phyloP scores from a whole-genome alignment of 2,329 filamentous ascomycete species.

The Fusarium irregulare region DNA sequence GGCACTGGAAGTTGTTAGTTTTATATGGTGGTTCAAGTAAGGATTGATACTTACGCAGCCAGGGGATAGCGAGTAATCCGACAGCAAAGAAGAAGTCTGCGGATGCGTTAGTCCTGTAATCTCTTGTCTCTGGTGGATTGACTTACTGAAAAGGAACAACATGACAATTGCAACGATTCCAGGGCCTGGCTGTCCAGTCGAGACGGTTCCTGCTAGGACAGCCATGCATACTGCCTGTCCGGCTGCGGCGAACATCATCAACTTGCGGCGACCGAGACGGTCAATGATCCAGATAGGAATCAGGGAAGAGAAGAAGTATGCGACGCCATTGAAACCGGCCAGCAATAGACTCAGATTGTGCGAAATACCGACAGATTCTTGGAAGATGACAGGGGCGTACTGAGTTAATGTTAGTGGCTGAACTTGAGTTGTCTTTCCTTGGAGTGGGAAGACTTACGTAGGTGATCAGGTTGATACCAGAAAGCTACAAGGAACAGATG shows the following conservation, averaged over 20 bases:
- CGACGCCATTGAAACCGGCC: conserved; percentile 63
- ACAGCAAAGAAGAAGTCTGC: conserved; percentile 56
- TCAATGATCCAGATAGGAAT: conserved; percentile 53
- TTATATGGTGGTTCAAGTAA: neutral
- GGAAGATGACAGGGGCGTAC: conserved; percentile 58
- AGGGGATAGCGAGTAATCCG: conserved; percentile 55
- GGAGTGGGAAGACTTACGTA: conserved; percentile 27
- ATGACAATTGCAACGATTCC: conserved; percentile 58
- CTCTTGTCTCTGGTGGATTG: rapidly evolving
- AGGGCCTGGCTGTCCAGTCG: conserved; percentile 50
- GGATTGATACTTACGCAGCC: conserved; percentile 45
- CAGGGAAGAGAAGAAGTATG: conserved; percentile 46
- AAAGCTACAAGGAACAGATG: conserved; percentile 16
- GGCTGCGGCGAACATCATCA: conserved; percentile 63
- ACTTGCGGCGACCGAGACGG: conserved; percentile 64
- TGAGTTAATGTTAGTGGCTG: neutral
- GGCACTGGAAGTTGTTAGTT: conserved; percentile 46
- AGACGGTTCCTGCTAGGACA: conserved; percentile 58
- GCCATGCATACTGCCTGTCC: conserved; percentile 58
- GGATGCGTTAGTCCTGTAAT: neutral
- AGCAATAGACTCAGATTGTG: conserved; percentile 61
- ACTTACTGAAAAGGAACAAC: conserved; percentile 54
- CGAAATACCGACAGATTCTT: conserved; percentile 56
- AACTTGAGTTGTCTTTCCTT: too few relatives aligned
- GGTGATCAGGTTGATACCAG: conserved; percentile 52